Base-by-base conservation (phyloP, 2,329 filamentous ascomycete genomes). In the Cercospora berteroae region DNA sequence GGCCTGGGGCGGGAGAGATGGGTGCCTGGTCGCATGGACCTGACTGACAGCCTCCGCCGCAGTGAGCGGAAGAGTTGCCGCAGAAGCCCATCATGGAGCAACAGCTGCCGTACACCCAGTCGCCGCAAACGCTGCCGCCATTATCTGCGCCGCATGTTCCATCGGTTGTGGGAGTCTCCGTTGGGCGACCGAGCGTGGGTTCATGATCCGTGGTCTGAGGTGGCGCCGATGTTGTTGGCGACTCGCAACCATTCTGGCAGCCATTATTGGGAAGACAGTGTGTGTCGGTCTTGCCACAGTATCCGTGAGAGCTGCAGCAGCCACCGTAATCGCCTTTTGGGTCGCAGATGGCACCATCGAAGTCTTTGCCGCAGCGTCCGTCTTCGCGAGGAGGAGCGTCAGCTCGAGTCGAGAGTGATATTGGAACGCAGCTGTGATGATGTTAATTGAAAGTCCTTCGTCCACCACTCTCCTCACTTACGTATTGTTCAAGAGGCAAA, bases 11-110 rank as follows among this genome's bases (percentile, higher is more conserved):
- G 31, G 80, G 70, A 23, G 77, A 73, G 4, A 74, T 74, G 7
- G 82, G 78, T 33, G 77, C 78, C 39, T 78, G 78, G 57, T 79
- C 69, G 69, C 85, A 88, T 60, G 82, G 81, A 23, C 85, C 86
- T 55, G 83, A 86, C 72, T 85, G 84, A 74, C 86, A 88, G 61
- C 86, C 86, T 61, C 82, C 80, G 64, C 85, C 86, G 67, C 86
- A 88, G 60, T 73, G 73, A 18, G 71, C 71, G 10, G 67, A 70
- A 36, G 78, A 79, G 69, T 79, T 81, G 66, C 81, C 81, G 69
- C 85, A 85, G 76, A 85, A 87, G 29, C 86, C 86, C 74, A 87
- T 87, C 79, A 85, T 82, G 39, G 83, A 85, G 73, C 85, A 87
- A 72, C 86, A 87, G 65, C 82, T 78, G 52, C 86, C 85, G 36